Evolutionary conservation across 2,329 filamentous ascomycete genomes (phyloP), one percentile per base, ranked within the genome.

Genomic region (Phoma sp.): DNA sequence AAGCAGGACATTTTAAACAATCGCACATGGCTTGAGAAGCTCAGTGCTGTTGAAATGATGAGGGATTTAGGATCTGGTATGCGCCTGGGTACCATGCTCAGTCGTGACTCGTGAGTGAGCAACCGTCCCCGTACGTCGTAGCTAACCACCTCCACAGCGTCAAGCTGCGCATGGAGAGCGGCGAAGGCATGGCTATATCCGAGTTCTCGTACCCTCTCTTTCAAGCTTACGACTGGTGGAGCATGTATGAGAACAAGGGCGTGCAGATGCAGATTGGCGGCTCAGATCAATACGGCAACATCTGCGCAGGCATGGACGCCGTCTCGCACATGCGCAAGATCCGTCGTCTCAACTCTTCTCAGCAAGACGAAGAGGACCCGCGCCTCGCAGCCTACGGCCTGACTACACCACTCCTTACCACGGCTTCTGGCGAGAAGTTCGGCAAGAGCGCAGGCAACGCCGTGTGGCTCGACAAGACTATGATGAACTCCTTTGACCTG

Each of bases 141-240:
- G 8, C 67, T 74, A 43, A 74, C 39, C 33, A 27, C 32, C 29
- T 41, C 31, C 44, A 12, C 29, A 87, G 85, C 31, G 92, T 96
- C 50, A 95, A 92, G 76, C 88, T 86, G 53, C 91, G 92, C 70
- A 83, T 98, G 81, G 84, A 84, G n/a, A 87, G 87, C 48, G 91
- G 92, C 33, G 90, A 95, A 61, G 96, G 95, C 65, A 94, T 99
- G 89, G 96, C 93, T 0, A 90, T 96, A 67, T 88, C 91, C 32
- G 95, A 99, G 73, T 96, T 99, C 75, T 85, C 87, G 37, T 99
- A 99, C 70, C 95, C 96, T 1, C 78, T 99, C 15, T 85, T 98
- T 67, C 95, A 99, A 74, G 92, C 89, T 21, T 98, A 93, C 89
- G 95, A 99, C 74, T 99, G 93, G 85, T 98, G 91, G 91, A 83